Evolutionary conservation across 192 early-diverging fungal species (phyloP).

Genomic region (Mortierella alpina): DNA sequence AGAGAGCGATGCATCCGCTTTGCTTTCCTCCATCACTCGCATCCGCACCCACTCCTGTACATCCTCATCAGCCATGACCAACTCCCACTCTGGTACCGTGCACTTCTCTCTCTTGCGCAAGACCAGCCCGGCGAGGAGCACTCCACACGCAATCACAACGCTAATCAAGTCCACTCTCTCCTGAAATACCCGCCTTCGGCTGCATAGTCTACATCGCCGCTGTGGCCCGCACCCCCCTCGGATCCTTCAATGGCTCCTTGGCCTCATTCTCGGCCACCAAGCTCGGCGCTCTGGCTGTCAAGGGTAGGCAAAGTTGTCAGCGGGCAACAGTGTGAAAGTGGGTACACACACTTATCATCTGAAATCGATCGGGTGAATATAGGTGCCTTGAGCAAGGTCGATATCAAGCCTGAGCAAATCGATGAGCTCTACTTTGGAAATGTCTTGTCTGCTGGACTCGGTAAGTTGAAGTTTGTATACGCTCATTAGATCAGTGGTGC

Average conservation of each 20-base stretch:
- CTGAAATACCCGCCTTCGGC: neutral
- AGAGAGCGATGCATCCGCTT: neutral
- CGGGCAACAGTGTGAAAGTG: neutral
- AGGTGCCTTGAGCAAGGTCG: conserved; percentile 62
- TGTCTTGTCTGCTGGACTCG: conserved; percentile 81
- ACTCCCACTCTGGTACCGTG: conserved; percentile 23
- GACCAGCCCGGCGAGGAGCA: neutral
- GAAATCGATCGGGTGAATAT: neutral
- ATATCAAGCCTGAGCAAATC: conserved; percentile 70
- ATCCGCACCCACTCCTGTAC: neutral
- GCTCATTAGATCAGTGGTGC: too few species aligned
- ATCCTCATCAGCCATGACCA: conserved; percentile 22
- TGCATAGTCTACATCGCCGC: conserved; percentile 90
- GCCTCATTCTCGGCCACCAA: conserved; percentile 83
- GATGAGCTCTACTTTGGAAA: conserved; percentile 85
- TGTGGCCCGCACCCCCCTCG: conserved; percentile 91
- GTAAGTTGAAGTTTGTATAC: conserved; percentile 19
- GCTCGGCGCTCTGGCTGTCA: conserved; percentile 89
- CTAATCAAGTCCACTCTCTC: neutral
- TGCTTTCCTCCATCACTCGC: neutral
- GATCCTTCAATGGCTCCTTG: conserved; percentile 90
- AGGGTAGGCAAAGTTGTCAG: conserved; percentile 60
- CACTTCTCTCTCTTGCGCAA: neutral
- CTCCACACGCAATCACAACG: neutral
- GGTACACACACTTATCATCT: neutral